Evolutionary conservation across 345 rosid species (phyloP).

Genomic region (Cochlearia excelsa): DNA sequence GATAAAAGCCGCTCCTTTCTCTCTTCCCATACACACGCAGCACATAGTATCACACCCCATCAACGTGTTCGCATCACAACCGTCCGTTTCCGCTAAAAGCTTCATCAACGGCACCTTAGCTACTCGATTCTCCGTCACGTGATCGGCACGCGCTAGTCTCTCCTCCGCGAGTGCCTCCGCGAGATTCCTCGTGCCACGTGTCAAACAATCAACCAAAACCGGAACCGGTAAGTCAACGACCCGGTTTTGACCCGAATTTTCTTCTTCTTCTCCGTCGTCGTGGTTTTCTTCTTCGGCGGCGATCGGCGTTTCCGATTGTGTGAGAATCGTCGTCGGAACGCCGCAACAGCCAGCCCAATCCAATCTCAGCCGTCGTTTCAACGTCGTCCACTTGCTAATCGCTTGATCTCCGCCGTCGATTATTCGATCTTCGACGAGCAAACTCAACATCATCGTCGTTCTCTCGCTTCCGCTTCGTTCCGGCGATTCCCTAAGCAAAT

Average conservation of each 20-base stretch:
- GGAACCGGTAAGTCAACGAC: constrained; percentile 13
- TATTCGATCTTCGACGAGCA: constrained; percentile 30
- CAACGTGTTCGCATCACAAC: constrained; percentile 22
- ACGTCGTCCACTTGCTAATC: constrained; percentile 48
- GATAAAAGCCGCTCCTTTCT: constrained; percentile 72
- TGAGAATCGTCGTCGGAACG: constrained; percentile 45
- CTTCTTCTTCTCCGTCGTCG: constrained; percentile 20
- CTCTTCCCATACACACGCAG: constrained; percentile 78
- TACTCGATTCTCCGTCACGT: constrained; percentile 10
- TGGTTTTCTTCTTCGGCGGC: constrained; percentile 12
- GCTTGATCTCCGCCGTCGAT: constrained; percentile 39
- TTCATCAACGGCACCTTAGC: constrained; percentile 63
- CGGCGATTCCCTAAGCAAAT: constrained; percentile 32
- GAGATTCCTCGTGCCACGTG: constrained; percentile 52
- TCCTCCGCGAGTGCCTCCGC: constrained; percentile 80
- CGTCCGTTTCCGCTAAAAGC: constrained; percentile 37
- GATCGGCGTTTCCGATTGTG: constrained; percentile 34
- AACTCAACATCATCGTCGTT: constrained; percentile 29
- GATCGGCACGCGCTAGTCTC: constrained; percentile 47
- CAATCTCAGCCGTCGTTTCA: constrained; percentile 65
- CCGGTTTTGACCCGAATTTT: constrained; percentile 19
- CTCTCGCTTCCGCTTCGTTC: constrained; percentile 26
- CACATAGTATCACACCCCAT: constrained; percentile 53
- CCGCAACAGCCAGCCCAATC: constrained; percentile 70
- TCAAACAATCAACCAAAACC: constrained; percentile 18